A percentile compares a stretch with the other conserved stretches of the same genome.
These are phyloP conservation scores for Chalciporus piperatus DNA, from an alignment of 768 basidiomycete species.

Conservation along the genomic window DNA sequence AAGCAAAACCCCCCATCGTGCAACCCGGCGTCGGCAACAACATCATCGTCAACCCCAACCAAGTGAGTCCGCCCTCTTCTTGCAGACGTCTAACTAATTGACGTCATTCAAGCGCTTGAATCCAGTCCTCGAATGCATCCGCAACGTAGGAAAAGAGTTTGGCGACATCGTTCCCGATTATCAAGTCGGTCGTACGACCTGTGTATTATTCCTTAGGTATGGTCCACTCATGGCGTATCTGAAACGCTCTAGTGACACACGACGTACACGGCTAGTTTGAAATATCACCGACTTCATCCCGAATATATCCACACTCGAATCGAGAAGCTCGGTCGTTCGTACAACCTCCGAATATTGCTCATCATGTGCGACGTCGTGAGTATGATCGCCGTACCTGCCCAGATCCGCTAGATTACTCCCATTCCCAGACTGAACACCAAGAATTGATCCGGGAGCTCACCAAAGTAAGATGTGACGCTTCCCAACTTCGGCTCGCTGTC, in stretches of 20 bases:
- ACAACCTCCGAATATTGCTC: conserved; percentile 81
- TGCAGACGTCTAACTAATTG: not conserved
- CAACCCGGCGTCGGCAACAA: conserved; percentile 62
- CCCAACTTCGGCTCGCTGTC: conserved; percentile 1
- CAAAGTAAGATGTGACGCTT: conserved; percentile 47
- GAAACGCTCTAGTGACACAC: not conserved
- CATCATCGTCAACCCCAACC: conserved; percentile 60
- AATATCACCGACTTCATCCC: conserved; percentile 94
- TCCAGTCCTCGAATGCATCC: conserved; percentile 81
- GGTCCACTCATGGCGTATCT: not conserved
- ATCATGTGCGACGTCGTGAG: conserved; percentile 90
- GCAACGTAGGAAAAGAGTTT: conserved; percentile 90
- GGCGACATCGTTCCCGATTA: conserved; percentile 93
- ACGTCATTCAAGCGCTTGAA: conserved; percentile 65
- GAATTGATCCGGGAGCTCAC: conserved; percentile 91
- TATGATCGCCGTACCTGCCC: conserved; percentile 2
- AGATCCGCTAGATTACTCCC: not conserved
- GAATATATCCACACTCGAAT: conserved; percentile 95
- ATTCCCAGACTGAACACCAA: conserved; percentile 79
- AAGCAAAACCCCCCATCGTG: conserved; percentile 52
- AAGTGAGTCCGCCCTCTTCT: conserved; percentile 34
- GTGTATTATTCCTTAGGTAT: conserved; percentile 89
- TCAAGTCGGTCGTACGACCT: conserved; percentile 92
- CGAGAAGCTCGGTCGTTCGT: conserved; percentile 77
- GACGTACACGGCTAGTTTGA: conserved; percentile 51